Evolutionary conservation across 345 rosid genomes (phyloP).

Genomic region (Eucalyptus curtisii): DNA sequence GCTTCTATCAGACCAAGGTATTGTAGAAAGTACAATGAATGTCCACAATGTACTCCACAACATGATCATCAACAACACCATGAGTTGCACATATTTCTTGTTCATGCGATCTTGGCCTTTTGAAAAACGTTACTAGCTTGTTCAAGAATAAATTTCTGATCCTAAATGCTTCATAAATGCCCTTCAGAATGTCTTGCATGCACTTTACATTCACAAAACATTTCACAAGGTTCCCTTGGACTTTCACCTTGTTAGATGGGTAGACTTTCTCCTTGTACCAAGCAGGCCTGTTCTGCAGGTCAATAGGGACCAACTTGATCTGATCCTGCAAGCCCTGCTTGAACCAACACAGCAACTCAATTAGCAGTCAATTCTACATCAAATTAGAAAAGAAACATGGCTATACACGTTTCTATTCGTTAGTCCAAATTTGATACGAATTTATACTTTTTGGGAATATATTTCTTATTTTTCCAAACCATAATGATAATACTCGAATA

Average conservation of each 20-base stretch:
- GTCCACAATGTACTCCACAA: background rate
- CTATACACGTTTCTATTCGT: background rate
- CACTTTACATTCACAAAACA: background rate
- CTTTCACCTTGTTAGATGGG: slow-evolving; percentile 60
- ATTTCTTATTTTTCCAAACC: background rate
- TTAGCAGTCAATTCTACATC: background rate
- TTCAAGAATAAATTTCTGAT: background rate
- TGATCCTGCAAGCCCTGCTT: slow-evolving; percentile 74
- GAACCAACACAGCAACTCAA: background rate
- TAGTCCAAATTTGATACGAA: background rate
- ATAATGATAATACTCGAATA: background rate
- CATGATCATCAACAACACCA: background rate
- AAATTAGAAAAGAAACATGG: background rate
- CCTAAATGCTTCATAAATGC: background rate
- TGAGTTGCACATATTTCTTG: background rate
- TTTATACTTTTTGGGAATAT: background rate
- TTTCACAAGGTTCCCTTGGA: background rate
- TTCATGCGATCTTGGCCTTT: background rate
- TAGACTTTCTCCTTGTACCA: slow-evolving; percentile 85
- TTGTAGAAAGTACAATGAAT: background rate
- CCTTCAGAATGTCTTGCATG: background rate
- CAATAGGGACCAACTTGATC: slow-evolving; percentile 63
- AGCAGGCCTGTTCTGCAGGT: slow-evolving; percentile 58
- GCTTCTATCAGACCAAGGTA: background rate
- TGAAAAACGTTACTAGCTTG: background rate